A percentile compares a stretch with the other conserved stretches of the same genome.
These are phyloP conservation scores for Microbotryum scabiosae DNA, from an alignment of 1,284 basidiomycete genomes.

Conservation along the genomic window DNA sequence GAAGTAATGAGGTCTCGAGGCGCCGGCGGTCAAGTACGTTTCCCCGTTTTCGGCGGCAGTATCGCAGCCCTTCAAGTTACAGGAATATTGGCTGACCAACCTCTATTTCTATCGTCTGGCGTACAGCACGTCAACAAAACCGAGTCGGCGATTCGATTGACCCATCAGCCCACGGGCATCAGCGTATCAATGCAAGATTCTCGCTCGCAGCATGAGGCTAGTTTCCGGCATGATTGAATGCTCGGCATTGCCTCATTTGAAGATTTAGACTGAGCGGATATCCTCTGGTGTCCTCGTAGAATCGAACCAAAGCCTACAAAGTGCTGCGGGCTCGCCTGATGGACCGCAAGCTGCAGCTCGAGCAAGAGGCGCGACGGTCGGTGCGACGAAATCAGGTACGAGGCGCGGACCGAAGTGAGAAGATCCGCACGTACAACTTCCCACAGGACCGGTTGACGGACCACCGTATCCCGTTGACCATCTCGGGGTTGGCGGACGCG, in stretches of 20 bases:
- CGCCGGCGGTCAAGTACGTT: conserved; percentile 81
- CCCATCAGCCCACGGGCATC: conserved; percentile 86
- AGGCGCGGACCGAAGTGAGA: conserved; percentile 76
- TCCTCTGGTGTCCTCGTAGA: conserved; percentile 46
- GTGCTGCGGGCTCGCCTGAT: conserved; percentile 73
- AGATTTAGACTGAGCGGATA: no score
- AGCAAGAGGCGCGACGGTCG: conserved; percentile 57
- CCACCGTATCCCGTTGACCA: conserved; percentile 70
- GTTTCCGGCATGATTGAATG: conserved; percentile 15
- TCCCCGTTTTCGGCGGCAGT: not conserved
- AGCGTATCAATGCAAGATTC: conserved; percentile 98
- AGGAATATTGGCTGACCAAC: not conserved
- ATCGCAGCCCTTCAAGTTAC: no score
- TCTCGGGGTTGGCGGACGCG: conserved; percentile 63
- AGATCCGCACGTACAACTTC: conserved; percentile 88
- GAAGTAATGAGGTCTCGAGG: conserved; percentile 94
- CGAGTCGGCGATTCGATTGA: conserved; percentile 93
- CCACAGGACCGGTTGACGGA: conserved; percentile 84
- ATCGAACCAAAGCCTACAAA: conserved; percentile 77
- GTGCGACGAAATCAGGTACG: conserved; percentile 63
- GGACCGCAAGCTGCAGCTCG: conserved; percentile 44
- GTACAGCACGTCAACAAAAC: conserved; percentile 93
- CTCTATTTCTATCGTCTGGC: not conserved
- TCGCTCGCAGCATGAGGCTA: conserved; percentile 83
- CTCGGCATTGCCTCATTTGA: no score